Conservation (phyloP, 345 rosid species). For the rapeseed (Brassica napus) region DNA sequence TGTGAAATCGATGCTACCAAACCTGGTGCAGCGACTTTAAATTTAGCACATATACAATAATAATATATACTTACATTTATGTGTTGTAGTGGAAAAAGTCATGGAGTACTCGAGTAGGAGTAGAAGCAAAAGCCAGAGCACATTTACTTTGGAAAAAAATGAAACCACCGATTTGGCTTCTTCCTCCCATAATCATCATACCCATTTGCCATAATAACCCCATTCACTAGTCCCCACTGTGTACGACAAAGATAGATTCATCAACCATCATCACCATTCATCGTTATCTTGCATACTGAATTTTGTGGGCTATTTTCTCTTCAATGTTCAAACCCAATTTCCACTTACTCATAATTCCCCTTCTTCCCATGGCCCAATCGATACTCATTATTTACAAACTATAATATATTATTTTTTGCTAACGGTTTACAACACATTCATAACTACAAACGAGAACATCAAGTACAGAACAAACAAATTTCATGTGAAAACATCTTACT, state of each 20-base stretch:
- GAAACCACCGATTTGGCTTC: conserved; percentile 43
- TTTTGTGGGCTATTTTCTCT: conserved; percentile 31
- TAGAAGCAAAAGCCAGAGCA: conserved; percentile 39
- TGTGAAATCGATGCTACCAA: conserved; percentile 32
- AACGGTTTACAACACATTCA: neutral
- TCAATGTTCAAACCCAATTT: conserved; percentile 32
- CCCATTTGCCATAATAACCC: conserved; percentile 39
- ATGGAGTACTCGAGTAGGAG: conserved; percentile 34
- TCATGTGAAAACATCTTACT: neutral
- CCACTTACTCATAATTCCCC: conserved; percentile 30
- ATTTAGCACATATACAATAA: conserved; percentile 16
- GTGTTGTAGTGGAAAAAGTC: conserved; percentile 37
- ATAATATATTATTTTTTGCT: neutral
- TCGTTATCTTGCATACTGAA: conserved; percentile 25
- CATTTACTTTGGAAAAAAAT: conserved; percentile 41
- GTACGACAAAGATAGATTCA: conserved; percentile 24
- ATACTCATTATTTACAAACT: neutral
- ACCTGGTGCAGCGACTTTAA: conserved; percentile 31
- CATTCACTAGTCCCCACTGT: conserved; percentile 33
- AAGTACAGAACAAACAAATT: neutral
- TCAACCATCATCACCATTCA: conserved; percentile 27
- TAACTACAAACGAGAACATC: neutral
- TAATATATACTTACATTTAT: neutral
- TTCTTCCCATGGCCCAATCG: conserved; percentile 23
- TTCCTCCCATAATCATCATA: conserved; percentile 40